Conservation (phyloP, 495 filamentous ascomycete species). For the Paragyromitra xinjiangensis region DNA sequence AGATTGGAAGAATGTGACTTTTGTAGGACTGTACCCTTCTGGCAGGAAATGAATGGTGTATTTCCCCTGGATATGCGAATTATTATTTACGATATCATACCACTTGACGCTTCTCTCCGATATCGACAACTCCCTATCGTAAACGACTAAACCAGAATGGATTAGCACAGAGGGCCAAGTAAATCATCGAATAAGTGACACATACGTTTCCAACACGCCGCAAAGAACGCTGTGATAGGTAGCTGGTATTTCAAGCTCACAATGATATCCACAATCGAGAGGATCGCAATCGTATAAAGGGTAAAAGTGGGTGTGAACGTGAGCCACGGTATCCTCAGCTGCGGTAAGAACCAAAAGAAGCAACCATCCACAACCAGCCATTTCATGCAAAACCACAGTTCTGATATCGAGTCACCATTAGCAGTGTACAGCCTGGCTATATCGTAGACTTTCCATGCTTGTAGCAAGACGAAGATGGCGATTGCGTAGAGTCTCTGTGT, state of each 20-base stretch:
- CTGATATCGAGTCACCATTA: slow-evolving; percentile 57
- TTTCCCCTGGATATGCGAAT: slow-evolving; percentile 90
- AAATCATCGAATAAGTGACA: slow-evolving; percentile 3
- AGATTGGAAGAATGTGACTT: neutral
- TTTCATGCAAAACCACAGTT: slow-evolving; percentile 86
- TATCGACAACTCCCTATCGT: slow-evolving; percentile 88
- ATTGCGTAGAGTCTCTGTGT: slow-evolving; percentile 85
- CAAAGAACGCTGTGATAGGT: slow-evolving; percentile 57
- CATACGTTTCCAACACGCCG: slow-evolving; percentile 53
- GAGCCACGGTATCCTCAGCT: slow-evolving; percentile 91
- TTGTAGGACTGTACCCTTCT: slow-evolving; percentile 73
- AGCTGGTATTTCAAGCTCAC: slow-evolving; percentile 92
- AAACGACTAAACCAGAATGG: slow-evolving; percentile 66
- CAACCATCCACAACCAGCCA: slow-evolving; percentile 84
- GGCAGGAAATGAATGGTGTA: slow-evolving; percentile 97
- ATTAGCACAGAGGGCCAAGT: slow-evolving; percentile 16
- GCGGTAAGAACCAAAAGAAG: slow-evolving; percentile 85
- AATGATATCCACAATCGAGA: slow-evolving; percentile 73
- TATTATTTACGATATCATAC: slow-evolving; percentile 83
- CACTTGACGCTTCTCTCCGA: slow-evolving; percentile 88
- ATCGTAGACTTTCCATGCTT: slow-evolving; percentile 85
- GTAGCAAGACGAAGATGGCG: slow-evolving; percentile 75
- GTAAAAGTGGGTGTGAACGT: slow-evolving; percentile 46
- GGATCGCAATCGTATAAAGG: slow-evolving; percentile 44
- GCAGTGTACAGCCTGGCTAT: slow-evolving; percentile 67